These are phyloP conservation scores for Clarireedia homoeocarpa DNA, from an alignment of 2,329 filamentous ascomycete species.

Conservation along the genomic window DNA sequence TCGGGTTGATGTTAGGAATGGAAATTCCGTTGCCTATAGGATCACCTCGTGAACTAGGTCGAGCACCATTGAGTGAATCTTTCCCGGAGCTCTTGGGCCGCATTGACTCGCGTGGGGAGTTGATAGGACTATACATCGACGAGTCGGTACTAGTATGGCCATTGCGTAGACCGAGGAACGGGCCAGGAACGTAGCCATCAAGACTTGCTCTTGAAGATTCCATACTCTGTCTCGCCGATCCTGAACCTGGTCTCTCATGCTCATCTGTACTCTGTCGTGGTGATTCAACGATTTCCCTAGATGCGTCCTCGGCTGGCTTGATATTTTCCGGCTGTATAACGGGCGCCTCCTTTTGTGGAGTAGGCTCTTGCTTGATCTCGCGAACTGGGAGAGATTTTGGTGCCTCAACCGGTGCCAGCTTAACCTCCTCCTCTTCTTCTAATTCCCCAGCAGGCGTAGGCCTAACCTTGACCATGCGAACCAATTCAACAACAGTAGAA, in stretches of 20 bases:
- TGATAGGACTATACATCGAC: conserved; percentile 67
- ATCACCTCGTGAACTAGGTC: not conserved
- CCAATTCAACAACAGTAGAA: conserved; percentile 75
- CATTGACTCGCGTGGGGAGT: conserved; percentile 55
- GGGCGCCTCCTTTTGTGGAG: not conserved
- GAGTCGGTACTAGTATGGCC: conserved; percentile 57
- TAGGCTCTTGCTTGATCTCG: conserved; percentile 23
- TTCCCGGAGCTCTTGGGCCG: not conserved
- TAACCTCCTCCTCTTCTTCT: conserved; percentile 68
- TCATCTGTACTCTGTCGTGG: not conserved
- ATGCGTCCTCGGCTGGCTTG: not conserved
- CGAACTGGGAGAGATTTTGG: conserved; percentile 56
- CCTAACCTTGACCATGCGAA: conserved; percentile 77
- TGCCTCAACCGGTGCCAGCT: conserved; percentile 58
- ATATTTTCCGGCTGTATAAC: not conserved
- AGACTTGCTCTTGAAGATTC: not conserved
- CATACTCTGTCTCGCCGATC: not conserved
- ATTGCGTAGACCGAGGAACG: conserved; percentile 51
- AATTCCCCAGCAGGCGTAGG: conserved; percentile 67
- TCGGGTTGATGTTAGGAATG: no score
- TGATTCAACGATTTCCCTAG: not conserved
- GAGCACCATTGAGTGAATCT: not conserved
- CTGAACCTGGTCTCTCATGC: no score
- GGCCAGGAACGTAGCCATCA: conserved; percentile 30
- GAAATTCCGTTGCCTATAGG: not conserved